Evolutionary conservation across 768 basidiomycete genomes (phyloP).

Genomic region (Hebeloma cylindrosporum): DNA sequence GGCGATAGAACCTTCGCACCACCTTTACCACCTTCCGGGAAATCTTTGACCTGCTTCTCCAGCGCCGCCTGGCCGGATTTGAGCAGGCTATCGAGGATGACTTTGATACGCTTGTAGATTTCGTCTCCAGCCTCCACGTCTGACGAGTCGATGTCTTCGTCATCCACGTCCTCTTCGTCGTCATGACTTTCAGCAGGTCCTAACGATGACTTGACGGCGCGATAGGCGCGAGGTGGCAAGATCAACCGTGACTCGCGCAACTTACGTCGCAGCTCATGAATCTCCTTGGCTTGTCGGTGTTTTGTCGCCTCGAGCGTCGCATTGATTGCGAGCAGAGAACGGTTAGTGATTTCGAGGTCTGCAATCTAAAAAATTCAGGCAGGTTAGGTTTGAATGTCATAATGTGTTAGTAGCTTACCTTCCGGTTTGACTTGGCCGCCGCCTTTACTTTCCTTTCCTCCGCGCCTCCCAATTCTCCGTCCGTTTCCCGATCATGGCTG

Average conservation of each 20-base stretch:
- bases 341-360: slow-evolving; percentile 89
- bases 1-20: slow-evolving; percentile 69
- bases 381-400: neutral
- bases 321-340: slow-evolving; percentile 84
- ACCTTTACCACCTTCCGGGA: slow-evolving; percentile 41
- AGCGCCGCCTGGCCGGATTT: slow-evolving; percentile 60
- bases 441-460: slow-evolving; percentile 57
- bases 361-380: slow-evolving; percentile 59
- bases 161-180: slow-evolving; percentile 50
- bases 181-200: slow-evolving; percentile 41
- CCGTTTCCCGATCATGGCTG: slow-evolving; percentile 31
- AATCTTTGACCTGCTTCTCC: slow-evolving; percentile 55
- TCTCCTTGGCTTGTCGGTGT: slow-evolving; percentile 79
- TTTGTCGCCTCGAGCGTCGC: slow-evolving; percentile 77
- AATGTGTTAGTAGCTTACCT: slow-evolving; percentile 47
- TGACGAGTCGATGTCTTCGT: slow-evolving; percentile 24
- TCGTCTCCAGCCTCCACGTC: slow-evolving; percentile 53
- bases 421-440: slow-evolving; percentile 83
- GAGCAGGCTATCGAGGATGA: slow-evolving; percentile 63
- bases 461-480: slow-evolving; percentile 27
- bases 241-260: slow-evolving; percentile 80
- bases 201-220: slow-evolving; percentile 52
- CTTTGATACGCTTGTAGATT: slow-evolving; percentile 60
- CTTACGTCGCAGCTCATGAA: slow-evolving; percentile 78
- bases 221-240: slow-evolving; percentile 65